These are phyloP conservation scores for Cryptosporidium muris DNA, from an alignment of 169 alveolate genomes.

Conservation along the genomic window DNA sequence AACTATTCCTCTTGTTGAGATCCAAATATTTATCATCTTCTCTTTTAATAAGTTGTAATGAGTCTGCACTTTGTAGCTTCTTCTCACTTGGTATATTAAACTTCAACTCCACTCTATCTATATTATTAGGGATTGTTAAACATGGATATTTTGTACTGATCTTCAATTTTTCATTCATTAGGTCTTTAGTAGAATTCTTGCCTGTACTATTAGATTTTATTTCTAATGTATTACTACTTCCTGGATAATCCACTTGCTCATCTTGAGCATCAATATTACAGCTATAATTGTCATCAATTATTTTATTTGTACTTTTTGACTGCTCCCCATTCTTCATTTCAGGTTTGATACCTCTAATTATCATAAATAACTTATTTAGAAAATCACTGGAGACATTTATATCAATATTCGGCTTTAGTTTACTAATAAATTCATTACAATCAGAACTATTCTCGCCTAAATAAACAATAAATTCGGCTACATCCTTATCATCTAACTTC, in stretches of 20 bases:
- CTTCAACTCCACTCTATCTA: neutral
- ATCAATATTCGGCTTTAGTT: conserved; percentile 1
- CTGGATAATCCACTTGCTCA: too few species aligned
- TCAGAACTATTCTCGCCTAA: conserved; percentile 3
- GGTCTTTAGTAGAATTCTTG: too few species aligned
- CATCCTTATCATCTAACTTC: conserved; percentile 38
- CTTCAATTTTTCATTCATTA: too few species aligned
- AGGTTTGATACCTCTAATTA: neutral
- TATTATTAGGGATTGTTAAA: too few species aligned
- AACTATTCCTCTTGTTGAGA: conserved; percentile 15
- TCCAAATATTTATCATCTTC: conserved; percentile 32
- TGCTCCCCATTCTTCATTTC: neutral
- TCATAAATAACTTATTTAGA: conserved; percentile 5
- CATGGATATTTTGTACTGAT: too few species aligned
- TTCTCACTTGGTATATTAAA: conserved; percentile 66
- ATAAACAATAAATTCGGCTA: conserved; percentile 31
- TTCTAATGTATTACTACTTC: too few species aligned
- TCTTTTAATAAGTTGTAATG: conserved; percentile 34
- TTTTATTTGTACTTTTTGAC: too few species aligned
- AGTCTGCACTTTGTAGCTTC: conserved; percentile 27
- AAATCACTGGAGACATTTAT: neutral
- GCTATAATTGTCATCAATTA: too few species aligned
- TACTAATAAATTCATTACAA: conserved; percentile 6
- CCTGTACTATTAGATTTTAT: too few species aligned
- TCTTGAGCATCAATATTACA: too few species aligned